Base-by-base conservation (phyloP, 306 rosid genomes). In the Acacia crassicarpa region DNA sequence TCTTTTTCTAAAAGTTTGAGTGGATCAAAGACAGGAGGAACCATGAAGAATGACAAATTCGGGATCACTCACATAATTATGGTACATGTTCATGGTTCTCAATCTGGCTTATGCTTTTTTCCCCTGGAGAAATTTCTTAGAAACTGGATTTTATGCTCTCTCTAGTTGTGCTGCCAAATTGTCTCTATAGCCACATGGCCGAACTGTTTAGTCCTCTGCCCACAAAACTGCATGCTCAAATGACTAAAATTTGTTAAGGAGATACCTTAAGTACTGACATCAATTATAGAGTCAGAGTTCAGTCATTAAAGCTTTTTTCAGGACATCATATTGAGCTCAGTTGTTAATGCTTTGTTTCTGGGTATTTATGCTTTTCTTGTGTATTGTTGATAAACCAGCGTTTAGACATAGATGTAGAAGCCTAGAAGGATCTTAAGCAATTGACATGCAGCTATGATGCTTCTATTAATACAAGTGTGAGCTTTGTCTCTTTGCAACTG, bases 11-110 rank as follows among this genome's bases (percentile, higher is more conserved):
- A 67, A 25, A 90, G 90, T 78, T 83, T 78, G 74, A 77, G 38
- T 72, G 71, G 32, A 25, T 85, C 88, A 40, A 85, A 76, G 62
- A 77, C 2, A 67, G 79, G 79, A 67, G 79, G 79, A 67, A 76
- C 70, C 33, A 73, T 13, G 48, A 75, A 83, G 86, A 85, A 83
- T 53, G 84, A 67, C 56, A 63, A 83, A 53, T 85, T 89, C 70
- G 91, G 81, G 83, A 83, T 95, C 65, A 95, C 99, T 81, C 98
- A 93, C 85, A 90, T 95, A 78, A 92, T 95, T 79, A 91, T 95
- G 99, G 99, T 95, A 62, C 66, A 61, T 74, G 44, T 38, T 20
- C 53, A 40, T 78, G 30, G 30, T 40, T 51, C 74, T 78, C 73
- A 80, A 67, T 80, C 35, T 83, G 48, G 44, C 43, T 46, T 63